These are phyloP conservation scores for Phyllosticta ampelicida DNA, from an alignment of 2,329 filamentous ascomycete species.

Conservation along the genomic window DNA sequence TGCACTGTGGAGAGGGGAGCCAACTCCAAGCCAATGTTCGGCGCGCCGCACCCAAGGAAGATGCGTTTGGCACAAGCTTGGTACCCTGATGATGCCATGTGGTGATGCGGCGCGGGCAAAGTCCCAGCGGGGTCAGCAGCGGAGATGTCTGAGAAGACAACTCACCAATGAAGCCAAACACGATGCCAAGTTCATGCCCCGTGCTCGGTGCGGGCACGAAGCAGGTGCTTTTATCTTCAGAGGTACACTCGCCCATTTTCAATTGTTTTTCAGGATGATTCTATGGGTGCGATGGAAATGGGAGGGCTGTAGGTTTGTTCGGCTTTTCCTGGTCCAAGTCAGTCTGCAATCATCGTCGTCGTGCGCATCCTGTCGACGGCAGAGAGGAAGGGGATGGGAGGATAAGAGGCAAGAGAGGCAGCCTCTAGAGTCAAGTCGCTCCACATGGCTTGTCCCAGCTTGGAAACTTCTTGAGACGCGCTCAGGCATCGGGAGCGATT, in stretches of 20 bases:
- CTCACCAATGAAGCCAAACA: slow-evolving; percentile 18
- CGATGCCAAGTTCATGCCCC: slow-evolving; percentile 17
- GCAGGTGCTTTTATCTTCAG: slow-evolving; percentile 1
- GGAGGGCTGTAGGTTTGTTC: background rate
- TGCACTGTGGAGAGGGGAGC: background rate
- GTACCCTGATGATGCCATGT: too few species aligned
- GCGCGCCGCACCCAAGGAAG: background rate
- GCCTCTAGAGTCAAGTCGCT: background rate
- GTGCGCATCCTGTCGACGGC: background rate
- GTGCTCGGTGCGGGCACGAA: slow-evolving; percentile 14
- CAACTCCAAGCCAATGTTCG: background rate
- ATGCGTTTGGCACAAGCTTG: too few species aligned
- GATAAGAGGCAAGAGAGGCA: background rate
- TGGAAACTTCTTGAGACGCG: background rate
- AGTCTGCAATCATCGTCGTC: background rate
- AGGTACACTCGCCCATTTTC: slow-evolving; percentile 5
- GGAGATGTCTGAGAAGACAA: background rate
- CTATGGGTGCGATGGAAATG: background rate
- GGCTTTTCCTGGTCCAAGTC: background rate
- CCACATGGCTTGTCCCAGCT: background rate
- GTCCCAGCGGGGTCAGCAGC: background rate
- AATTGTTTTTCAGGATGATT: too few species aligned
- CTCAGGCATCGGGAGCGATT: background rate
- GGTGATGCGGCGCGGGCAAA: too few species aligned
- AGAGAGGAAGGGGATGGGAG: background rate